A percentile compares a stretch with the other conserved stretches of the same genome.
Conservation (phyloP, 768 basidiomycete species). For the Hericium erinaceus region DNA sequence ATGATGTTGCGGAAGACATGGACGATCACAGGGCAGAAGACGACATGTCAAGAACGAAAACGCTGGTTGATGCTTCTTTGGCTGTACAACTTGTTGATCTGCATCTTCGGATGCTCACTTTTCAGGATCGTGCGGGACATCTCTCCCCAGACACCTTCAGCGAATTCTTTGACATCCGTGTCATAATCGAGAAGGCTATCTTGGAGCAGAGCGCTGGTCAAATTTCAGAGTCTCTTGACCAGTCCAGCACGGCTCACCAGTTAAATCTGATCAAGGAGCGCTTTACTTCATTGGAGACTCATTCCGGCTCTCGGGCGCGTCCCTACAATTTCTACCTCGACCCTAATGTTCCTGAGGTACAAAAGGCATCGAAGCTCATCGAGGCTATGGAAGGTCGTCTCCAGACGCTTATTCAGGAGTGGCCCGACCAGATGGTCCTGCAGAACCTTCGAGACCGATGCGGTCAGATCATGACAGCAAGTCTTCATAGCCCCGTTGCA, state of each 20-base stretch:
- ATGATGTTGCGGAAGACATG: constrained; percentile 34
- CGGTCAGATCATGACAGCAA: constrained; percentile 49
- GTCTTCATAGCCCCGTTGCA: constrained; percentile 66
- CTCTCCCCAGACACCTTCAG: constrained; percentile 24
- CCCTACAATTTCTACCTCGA: constrained; percentile 76
- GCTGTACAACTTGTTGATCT: constrained; percentile 34
- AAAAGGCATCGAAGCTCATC: constrained; percentile 48
- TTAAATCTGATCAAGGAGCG: constrained; percentile 38
- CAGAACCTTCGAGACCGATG: constrained; percentile 72
- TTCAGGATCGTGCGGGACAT: background rate
- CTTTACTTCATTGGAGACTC: constrained; percentile 24
- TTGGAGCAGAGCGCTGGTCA: constrained; percentile 1
- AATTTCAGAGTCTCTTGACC: constrained; percentile 33
- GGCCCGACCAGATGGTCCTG: constrained; percentile 98
- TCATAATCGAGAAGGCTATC: constrained; percentile 10
- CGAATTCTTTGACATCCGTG: constrained; percentile 9
- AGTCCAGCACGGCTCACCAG: constrained; percentile 40
- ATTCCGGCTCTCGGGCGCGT: constrained; percentile 3
- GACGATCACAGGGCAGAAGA: background rate
- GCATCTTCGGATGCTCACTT: constrained; percentile 36
- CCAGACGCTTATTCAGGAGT: constrained; percentile 52
- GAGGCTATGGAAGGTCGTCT: constrained; percentile 44
- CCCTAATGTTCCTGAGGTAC: constrained; percentile 62
- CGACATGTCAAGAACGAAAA: constrained; percentile 5
- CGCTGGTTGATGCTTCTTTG: constrained; percentile 25